These are phyloP conservation scores for Lophiostoma macrostomum DNA, from an alignment of 495 filamentous ascomycete species.

Conservation along the genomic window DNA sequence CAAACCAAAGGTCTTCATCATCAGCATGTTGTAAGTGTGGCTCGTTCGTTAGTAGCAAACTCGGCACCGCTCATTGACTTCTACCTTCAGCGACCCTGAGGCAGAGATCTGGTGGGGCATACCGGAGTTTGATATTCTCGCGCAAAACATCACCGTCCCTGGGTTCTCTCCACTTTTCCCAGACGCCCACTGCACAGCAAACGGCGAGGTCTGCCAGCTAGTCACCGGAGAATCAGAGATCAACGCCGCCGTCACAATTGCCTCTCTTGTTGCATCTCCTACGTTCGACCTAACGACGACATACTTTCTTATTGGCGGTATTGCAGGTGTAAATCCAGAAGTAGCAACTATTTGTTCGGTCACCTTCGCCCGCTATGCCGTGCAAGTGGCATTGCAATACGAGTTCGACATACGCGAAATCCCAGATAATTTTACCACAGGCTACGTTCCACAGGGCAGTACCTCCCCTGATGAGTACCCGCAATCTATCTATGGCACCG, in stretches of 20 bases:
- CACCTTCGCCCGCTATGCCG: constrained; percentile 63
- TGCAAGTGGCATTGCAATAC: constrained; percentile 72
- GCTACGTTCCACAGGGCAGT: constrained; percentile 63
- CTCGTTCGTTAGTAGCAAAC: no score
- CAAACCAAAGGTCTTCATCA: constrained; percentile 65
- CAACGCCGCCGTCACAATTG: constrained; percentile 66
- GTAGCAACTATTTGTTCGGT: constrained; percentile 59
- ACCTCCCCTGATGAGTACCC: constrained; percentile 58
- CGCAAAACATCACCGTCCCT: constrained; percentile 60
- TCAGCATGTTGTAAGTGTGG: no score
- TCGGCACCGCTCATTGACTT: no score
- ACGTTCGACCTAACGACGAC: constrained; percentile 64
- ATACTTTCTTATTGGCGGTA: constrained; percentile 70
- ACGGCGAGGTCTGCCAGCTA: constrained; percentile 60
- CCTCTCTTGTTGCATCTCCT: constrained; percentile 55
- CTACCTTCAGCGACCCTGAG: constrained; percentile 63
- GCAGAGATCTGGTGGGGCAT: constrained; percentile 65
- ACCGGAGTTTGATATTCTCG: constrained; percentile 54
- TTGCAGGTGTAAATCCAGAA: constrained; percentile 70
- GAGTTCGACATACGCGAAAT: constrained; percentile 72
- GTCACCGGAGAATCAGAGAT: constrained; percentile 60
- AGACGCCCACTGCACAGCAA: constrained; percentile 58
- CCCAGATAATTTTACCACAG: constrained; percentile 60
- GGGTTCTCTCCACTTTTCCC: constrained; percentile 66
- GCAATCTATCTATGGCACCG: constrained; percentile 64